Base-by-base conservation (phyloP, 2,329 filamentous ascomycete species). In the Pleurostoma richardsiae region DNA sequence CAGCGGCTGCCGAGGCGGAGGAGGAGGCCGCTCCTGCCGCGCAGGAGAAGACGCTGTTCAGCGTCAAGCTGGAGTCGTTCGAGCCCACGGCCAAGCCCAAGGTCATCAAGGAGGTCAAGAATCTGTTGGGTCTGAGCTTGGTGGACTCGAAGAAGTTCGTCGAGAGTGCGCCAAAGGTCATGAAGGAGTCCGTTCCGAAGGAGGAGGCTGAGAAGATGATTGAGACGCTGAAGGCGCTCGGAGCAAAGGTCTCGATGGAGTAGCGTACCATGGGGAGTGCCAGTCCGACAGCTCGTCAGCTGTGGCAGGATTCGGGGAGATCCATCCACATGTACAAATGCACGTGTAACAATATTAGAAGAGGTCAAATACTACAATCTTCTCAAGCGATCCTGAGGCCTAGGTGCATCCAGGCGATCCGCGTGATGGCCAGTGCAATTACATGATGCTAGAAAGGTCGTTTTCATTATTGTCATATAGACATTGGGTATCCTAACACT, bases 91-190 rank as follows among this genome's bases (percentile, higher is more conserved):
- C 92, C 55, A 99, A 99, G 79, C 90, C 95, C 61, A 99, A 99
- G 86, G 78, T 99, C 61, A 99, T 99, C 80, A 99, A 99, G 82
- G 94, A 99, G 77, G 81, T 99, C 76, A 99, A 99, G 84, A 85
- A 83, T 63, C 79, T 99, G 82, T 77, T 99, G 51, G 94, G 94
- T 40, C 73, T 99, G 65, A 95, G 88, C 67, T 80, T 99, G 75
- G 95, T 99, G 58, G 94, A 99, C 72, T 95, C 89, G 74, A 99
- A 99, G 86, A 99, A 99, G 79, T 99, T 99, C 63, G 94, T 99
- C 56, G 94, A 99, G 80, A 90, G 88, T 65, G 91, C 88, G 58
- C 94, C 94, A 54, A 99, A 99, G 86, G 76, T 89, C 70, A 88
- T 99, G 89, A 97, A 97, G 85, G 94, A 99, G 74, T 91, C 88